Conservation (phyloP, 164 flowering plant species). For the Vitis rupestris region DNA sequence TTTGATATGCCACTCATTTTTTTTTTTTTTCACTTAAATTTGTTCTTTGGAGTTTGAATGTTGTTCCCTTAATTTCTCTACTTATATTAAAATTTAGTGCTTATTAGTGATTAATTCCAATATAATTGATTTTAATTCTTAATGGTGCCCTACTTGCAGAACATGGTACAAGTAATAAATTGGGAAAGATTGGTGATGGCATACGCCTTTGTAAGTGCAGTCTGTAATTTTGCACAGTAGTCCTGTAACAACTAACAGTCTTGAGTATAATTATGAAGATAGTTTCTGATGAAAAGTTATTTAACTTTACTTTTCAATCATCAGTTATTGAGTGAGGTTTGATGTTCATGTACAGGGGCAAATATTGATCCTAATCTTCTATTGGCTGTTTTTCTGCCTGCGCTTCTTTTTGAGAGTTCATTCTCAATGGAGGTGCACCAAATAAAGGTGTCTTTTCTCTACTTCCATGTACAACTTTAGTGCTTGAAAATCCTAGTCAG, state of each 20-base stretch:
- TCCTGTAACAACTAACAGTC: neutral
- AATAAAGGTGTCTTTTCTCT: slow-evolving; percentile 64
- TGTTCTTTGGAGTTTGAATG: too few relatives aligned
- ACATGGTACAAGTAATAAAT: slow-evolving; percentile 62
- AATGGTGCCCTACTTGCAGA: slow-evolving; percentile 39
- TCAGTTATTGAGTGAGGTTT: neutral
- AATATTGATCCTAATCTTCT: slow-evolving; percentile 83
- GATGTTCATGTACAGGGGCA: slow-evolving; percentile 62
- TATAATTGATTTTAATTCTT: neutral
- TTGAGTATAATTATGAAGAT: too few relatives aligned
- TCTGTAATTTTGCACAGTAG: neutral
- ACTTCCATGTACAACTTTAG: neutral
- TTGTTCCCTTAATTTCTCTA: too few relatives aligned
- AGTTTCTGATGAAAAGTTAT: too few relatives aligned
- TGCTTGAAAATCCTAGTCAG: neutral
- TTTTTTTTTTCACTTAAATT: too few relatives aligned
- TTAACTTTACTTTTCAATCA: neutral
- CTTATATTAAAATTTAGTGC: too few relatives aligned
- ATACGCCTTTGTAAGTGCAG: slow-evolving; percentile 82
- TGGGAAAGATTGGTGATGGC: slow-evolving; percentile 87
- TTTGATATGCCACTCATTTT: too few relatives aligned
- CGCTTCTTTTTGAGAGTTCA: slow-evolving; percentile 94
- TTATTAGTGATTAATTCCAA: too few relatives aligned
- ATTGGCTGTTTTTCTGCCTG: slow-evolving; percentile 92
- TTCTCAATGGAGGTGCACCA: slow-evolving; percentile 98